These are phyloP conservation scores for Posidonia australis DNA, from an alignment of 106 monocot species.

Conservation along the genomic window DNA sequence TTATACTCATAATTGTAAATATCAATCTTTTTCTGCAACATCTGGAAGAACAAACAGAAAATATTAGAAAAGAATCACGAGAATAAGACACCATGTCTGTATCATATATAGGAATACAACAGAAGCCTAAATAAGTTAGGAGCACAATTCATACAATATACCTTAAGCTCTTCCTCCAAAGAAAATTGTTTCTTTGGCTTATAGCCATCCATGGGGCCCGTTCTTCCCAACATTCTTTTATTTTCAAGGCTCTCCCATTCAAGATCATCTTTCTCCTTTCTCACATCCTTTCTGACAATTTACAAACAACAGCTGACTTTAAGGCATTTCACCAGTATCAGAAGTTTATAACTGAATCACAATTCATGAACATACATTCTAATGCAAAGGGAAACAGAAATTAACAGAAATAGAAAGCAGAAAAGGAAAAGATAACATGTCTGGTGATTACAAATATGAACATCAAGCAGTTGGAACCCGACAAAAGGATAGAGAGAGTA, in stretches of 20 bases:
- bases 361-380: not conserved
- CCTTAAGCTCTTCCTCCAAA: conserved; percentile 90
- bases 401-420: no score
- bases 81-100: no score
- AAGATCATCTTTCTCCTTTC: conserved; percentile 85
- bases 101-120: not conserved
- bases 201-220: conserved; percentile 62
- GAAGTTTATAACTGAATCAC: not conserved
- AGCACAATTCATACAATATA: conserved; percentile 2
- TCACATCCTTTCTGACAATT: conserved; percentile 59
- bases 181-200: conserved; percentile 61
- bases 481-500: not conserved
- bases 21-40: conserved; percentile 65
- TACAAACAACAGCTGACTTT: not conserved
- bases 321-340: not conserved
- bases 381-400: not conserved
- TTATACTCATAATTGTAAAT: conserved; percentile 79
- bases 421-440: no score
- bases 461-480: not conserved
- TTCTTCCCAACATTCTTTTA: conserved; percentile 63
- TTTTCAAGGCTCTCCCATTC: conserved; percentile 84
- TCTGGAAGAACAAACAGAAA: conserved; percentile 23
- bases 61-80: not conserved
- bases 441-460: no score
- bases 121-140: not conserved